Percentiles rank a stretch among this genome's conserved stretches.
Evolutionary conservation across 805 yeast species (phyloP).

Genomic region (Spathaspora gorwiae): DNA sequence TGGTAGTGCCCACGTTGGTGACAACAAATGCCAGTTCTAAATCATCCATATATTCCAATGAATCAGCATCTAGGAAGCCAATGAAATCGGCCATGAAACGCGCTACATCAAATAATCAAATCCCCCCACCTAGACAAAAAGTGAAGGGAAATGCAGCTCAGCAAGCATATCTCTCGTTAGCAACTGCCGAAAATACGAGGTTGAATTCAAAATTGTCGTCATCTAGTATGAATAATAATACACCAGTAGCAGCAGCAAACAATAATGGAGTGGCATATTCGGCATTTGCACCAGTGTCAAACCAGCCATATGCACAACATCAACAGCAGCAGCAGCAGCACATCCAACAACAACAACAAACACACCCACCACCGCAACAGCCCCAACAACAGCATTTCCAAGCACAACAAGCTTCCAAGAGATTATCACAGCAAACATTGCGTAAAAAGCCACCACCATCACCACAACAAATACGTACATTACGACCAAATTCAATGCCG

Average conservation of each 20-base stretch:
- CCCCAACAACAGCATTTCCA: not conserved
- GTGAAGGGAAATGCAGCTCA: conserved; percentile 42
- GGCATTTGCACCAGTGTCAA: not conserved
- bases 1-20: not conserved
- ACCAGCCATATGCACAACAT: not conserved
- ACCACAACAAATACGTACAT: conserved; percentile 8
- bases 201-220: conserved; percentile 58
- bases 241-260: not conserved
- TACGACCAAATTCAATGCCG: conserved; percentile 16
- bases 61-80: conserved; percentile 32
- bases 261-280: conserved; percentile 7
- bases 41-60: conserved; percentile 29
- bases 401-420: conserved; percentile 1
- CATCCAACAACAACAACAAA: too few species aligned
- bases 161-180: conserved; percentile 59
- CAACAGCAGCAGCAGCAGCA: not conserved
- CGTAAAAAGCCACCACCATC: conserved; percentile 2
- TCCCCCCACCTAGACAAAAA: not conserved
- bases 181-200: conserved; percentile 78
- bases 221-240: conserved; percentile 9
- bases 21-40: conserved; percentile 18
- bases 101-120: conserved; percentile 12
- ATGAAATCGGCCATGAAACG: conserved; percentile 51
- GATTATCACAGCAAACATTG: conserved; percentile 21
- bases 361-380: not conserved